phyloP scores from a whole-genome alignment of 1,139 yeast species.

The Pichia sp. region DNA sequence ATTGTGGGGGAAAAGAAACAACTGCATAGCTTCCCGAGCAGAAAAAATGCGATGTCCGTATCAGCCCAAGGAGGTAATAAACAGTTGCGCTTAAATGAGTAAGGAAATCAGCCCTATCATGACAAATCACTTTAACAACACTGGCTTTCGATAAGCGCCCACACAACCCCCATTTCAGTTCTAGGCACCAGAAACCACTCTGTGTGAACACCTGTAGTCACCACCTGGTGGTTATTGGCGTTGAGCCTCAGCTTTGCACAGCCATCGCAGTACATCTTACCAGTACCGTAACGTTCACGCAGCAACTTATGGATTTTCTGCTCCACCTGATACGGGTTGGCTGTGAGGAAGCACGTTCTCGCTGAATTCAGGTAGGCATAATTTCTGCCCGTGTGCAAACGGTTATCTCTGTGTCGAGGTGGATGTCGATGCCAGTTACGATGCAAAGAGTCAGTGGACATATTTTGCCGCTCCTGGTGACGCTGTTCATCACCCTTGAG shows the following conservation, averaged over 20 bases:
- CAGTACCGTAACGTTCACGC: constrained; percentile 33
- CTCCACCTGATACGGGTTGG: constrained; percentile 35
- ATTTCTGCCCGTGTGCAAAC: constrained; percentile 3
- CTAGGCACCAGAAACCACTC: constrained; percentile 58
- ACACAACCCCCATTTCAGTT: constrained; percentile 32
- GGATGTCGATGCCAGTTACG: no score
- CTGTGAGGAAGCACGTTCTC: constrained; percentile 29
- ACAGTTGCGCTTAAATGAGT: no score
- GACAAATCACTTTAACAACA: no score
- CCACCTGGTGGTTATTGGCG: constrained; percentile 17
- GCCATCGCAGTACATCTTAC: constrained; percentile 18
- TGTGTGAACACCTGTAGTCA: constrained; percentile 32
- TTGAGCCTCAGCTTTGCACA: constrained; percentile 8
- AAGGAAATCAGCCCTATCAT: no score
- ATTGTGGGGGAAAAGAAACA: no score
- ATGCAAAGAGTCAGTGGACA: not conserved
- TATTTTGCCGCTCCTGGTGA: not conserved
- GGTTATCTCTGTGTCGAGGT: no score
- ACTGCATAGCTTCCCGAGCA: no score
- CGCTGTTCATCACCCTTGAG: not conserved
- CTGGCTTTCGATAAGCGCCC: constrained; percentile 34
- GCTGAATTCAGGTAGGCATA: constrained; percentile 17
- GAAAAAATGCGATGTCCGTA: no score
- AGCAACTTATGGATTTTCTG: constrained; percentile 36
- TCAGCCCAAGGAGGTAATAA: no score